Evolutionary conservation across 306 rosid species (phyloP), one percentile per base, ranked within the genome.

Genomic region (Cucumis hystrix): DNA sequence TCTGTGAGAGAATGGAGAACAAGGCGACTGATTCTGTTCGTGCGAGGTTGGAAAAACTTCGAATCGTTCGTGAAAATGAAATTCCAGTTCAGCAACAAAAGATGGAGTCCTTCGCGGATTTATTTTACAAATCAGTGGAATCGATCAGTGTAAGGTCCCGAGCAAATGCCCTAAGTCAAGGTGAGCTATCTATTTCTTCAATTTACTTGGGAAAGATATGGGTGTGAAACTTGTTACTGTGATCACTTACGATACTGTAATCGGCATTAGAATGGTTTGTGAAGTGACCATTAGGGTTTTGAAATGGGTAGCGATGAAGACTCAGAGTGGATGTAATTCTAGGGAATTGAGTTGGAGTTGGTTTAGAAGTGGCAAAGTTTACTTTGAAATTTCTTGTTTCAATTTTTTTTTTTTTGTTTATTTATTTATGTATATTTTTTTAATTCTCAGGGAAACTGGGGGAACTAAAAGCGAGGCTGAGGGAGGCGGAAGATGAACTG

Each of bases 401-500:
- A 18, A n/a, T 1, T 28, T 28, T 28, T 33, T 33, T 33, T 76
- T 8, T 9, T 14, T 25, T 16, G 1, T 39, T 55, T 55, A 52
- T 52, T 49, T 8, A 16, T 63, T 70, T 28, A 6, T 16, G 23
- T 52, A 9, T 16, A 43, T 78, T 3, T 37, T 78, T 79, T 79
- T 57, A 55, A 75, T 14, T 54, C 55, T 76, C 63, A 91, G 98
- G 82, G 35, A 84, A 89, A 62, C 7, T 89, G 52, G 79, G 81
- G 72, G 88, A 89, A 54, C 56, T 75, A 30, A 92, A 89, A 87
- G 86, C 71, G 62, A 86, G 84, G 66, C 71, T 92, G 81, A 88
- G 91, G 74, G 88, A 88, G 76, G 87, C 89, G 0, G 99, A 95
- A 81, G 97, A 89, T 85, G 93, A 89, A 40, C 85, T 92, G 86